Percentiles rank a stretch among this genome's conserved stretches.
These are phyloP conservation scores for Astathelohania contejeani DNA, from an alignment of 371 early-diverging fungal species.

Conservation along the genomic window DNA sequence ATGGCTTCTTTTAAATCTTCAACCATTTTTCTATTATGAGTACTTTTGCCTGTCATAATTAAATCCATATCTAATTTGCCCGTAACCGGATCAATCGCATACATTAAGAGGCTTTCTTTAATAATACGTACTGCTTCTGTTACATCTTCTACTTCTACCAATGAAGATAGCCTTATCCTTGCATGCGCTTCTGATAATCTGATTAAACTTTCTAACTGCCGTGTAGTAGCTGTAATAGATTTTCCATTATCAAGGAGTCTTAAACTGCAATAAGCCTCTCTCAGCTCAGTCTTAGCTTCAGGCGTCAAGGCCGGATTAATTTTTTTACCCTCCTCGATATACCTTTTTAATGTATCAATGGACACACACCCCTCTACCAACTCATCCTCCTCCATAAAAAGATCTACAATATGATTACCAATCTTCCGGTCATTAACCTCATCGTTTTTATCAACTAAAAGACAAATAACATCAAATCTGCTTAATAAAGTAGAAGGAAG, in stretches of 20 bases:
- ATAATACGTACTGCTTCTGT: conserved; percentile 65
- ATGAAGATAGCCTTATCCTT: conserved; percentile 62
- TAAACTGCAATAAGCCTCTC: conserved; percentile 67
- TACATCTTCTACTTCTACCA: conserved; percentile 64
- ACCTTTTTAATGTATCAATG: conserved; percentile 44
- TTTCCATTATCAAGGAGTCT: conserved; percentile 62
- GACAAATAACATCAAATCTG: conserved; percentile 52
- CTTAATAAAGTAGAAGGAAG: conserved; percentile 50
- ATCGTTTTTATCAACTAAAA: conserved; percentile 50
- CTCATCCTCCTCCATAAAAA: conserved; percentile 9
- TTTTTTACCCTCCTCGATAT: conserved; percentile 58
- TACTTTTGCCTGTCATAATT: conserved; percentile 65
- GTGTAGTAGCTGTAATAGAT: conserved; percentile 81
- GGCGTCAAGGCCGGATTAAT: conserved; percentile 62
- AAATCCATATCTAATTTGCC: conserved; percentile 91
- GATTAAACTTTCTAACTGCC: conserved; percentile 95
- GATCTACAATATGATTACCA: conserved; percentile 44
- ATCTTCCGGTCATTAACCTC: conserved; percentile 44
- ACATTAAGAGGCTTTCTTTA: conserved; percentile 71
- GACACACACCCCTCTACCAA: conserved; percentile 10
- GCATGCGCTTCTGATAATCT: conserved; percentile 95
- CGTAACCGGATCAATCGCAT: conserved; percentile 88
- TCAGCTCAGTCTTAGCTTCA: conserved; percentile 58
- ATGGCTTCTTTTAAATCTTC: conserved; percentile 36
- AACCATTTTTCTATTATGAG: conserved; percentile 30